Conservation (phyloP, 345 rosid genomes). For the Hirschfeldia incana region DNA sequence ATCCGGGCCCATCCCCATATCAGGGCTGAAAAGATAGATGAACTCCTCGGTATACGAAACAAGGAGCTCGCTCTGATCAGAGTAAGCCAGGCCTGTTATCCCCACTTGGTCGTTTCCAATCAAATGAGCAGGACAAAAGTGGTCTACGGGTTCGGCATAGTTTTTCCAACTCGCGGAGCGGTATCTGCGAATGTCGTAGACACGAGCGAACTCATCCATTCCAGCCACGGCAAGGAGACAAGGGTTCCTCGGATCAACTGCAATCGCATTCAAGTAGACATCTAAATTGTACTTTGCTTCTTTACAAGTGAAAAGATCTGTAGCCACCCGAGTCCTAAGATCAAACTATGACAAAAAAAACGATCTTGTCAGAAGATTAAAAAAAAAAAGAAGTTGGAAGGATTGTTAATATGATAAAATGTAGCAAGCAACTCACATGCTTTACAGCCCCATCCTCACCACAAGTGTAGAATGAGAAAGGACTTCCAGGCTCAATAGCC, state of each 20-base stretch:
- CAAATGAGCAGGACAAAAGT: conserved; percentile 75
- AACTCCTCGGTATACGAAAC: conserved; percentile 69
- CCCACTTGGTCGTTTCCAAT: conserved; percentile 55
- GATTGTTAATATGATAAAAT: too few species aligned
- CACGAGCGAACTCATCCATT: conserved; percentile 71
- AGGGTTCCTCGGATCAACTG: conserved; percentile 84
- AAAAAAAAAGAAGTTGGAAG: background rate
- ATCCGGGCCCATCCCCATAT: conserved; percentile 74
- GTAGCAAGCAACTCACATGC: conserved; percentile 60
- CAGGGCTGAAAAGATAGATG: conserved; percentile 71
- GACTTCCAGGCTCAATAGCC: conserved; percentile 88
- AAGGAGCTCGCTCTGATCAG: conserved; percentile 85
- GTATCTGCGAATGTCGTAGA: conserved; percentile 79
- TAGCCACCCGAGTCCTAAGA: conserved; percentile 66
- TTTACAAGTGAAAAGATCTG: conserved; percentile 71
- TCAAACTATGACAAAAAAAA: conserved; percentile 69
- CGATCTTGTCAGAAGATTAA: background rate
- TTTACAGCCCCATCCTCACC: conserved; percentile 90
- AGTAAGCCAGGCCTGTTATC: conserved; percentile 86
- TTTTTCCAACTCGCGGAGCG: conserved; percentile 64
- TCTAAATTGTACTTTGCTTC: conserved; percentile 35
- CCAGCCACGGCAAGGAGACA: conserved; percentile 82
- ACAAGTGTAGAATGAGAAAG: conserved; percentile 71
- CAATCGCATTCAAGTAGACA: conserved; percentile 69
- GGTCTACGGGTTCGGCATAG: conserved; percentile 57